These are phyloP conservation scores for Rhodofomes roseus DNA, from an alignment of 1,284 basidiomycete species.

Conservation along the genomic window DNA sequence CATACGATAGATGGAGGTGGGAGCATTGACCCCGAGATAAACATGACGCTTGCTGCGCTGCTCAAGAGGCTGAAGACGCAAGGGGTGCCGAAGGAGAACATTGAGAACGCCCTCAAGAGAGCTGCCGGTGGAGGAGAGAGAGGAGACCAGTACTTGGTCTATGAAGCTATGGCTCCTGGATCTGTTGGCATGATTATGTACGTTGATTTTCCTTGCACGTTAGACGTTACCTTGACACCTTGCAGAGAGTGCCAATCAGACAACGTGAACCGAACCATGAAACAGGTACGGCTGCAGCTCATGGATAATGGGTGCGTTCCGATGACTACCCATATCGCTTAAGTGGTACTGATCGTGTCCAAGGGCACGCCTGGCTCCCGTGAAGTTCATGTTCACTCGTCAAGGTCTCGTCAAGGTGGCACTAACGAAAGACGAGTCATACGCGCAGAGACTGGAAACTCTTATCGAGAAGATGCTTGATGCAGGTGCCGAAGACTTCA, in stretches of 20 bases:
- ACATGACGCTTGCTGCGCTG: conserved; percentile 57
- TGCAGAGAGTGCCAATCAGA: conserved; percentile 75
- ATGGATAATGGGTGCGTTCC: conserved; percentile 51
- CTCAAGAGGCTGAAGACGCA: conserved; percentile 59
- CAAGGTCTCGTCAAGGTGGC: conserved; percentile 62
- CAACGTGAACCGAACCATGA: conserved; percentile 69
- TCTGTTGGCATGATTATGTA: conserved; percentile 76
- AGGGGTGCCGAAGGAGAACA: conserved; percentile 76
- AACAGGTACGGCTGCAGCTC: conserved; percentile 60
- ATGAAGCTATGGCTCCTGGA: conserved; percentile 72
- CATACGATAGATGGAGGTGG: conserved; percentile 51
- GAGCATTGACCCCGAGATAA: conserved; percentile 58
- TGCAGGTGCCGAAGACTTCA: conserved; percentile 56
- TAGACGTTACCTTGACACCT: conserved; percentile 12
- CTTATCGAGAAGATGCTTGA: conserved; percentile 49
- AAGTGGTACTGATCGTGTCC: background rate
- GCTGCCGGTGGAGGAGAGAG: conserved; percentile 49
- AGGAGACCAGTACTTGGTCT: conserved; percentile 50
- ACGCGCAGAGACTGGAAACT: conserved; percentile 40
- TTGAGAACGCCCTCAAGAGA: conserved; percentile 68
- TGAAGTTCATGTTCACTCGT: conserved; percentile 75
- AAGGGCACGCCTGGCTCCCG: conserved; percentile 70
- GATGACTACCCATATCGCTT: background rate
- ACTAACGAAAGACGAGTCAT: conserved; percentile 42
- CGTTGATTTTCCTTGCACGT: conserved; percentile 23